Base-by-base conservation (phyloP, 2,329 filamentous ascomycete species). In the Fusarium nurragi region DNA sequence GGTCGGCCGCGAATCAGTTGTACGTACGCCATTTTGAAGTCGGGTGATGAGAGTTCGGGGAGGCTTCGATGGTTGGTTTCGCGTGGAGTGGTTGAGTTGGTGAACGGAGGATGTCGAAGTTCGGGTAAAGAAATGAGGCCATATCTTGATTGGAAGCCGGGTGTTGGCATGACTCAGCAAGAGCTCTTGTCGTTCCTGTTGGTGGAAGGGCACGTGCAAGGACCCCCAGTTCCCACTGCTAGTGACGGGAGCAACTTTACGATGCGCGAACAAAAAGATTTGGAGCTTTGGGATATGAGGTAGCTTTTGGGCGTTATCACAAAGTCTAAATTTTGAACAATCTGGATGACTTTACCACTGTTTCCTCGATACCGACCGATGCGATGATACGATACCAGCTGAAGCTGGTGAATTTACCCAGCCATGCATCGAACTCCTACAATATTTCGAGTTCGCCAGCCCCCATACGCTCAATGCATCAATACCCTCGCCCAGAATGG, bases 1-100 rank as follows among this genome's bases (percentile, higher is more conserved):
- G 37, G n/a, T 46, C 34, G 45, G 21, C n/a, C 34, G 32, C 43
- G 36, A 26, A 43, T 67, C 66, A 71, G 72, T 71, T 72, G 51
- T 38, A 68, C 78, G 65, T 76, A 81, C 79, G 74, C 75, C 79
- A 81, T 81, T 65, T 74, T 81, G 74, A 71, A 65, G 38, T 68
- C 68, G 69, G 59, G 67, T 58, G 64, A 63, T 59, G 55, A 69
- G 60, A 68, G 68, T 51, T 54, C 62, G 56, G 64, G 39, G 54
- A 61, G 54, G 51, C 56, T 69, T 67, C 56, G 63, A 53, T 58
- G 59, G 57, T 68, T 51, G 63, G 56, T 48, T 60, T 62, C 67
- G 52, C 53, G 66, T 70, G 67, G 64, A 63, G 66, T 67, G 64
- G 36, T 70, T 55, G 70, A 63, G 64, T 61, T 71, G 64, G 61